Evolutionary conservation across 169 alveolate genomes (phyloP), one percentile per base, ranked within the genome.

Genomic region (Plasmodium berghei): DNA sequence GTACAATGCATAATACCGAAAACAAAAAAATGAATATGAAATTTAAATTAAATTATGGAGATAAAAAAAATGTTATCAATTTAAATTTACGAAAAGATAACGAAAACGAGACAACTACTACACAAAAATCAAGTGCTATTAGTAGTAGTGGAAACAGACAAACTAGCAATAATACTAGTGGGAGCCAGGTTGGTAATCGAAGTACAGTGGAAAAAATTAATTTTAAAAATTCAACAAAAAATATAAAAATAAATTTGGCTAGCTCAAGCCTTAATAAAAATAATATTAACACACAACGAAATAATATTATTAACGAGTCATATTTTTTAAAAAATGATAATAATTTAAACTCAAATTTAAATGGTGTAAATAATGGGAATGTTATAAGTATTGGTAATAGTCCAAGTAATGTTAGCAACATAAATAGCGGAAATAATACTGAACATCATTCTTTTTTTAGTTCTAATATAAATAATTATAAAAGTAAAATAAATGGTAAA

Each of bases 1-100:
- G 34, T 66, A 80, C 64, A 80, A 80, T 80, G 89, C 89, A 80
- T 40, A 71, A 80, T 62, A 12, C 72, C 52, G 90, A 52, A 80
- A 80, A 71, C 56, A 80, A 80, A 80, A 80, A 80, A 54, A 61
- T 66, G 59, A 80, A 52, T 66, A 64, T 80, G 90, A 66, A 80
- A 55, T 74, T 74, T 61, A 74, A 74, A 64, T 66, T 80, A 28
- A 80, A 66, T 46, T 10, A 48, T 61, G 66, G 40, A 34, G 72
- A 80, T 55, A 80, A 64, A 80, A 80, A 67, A 72, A 80, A 55
- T 70, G 49, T 26, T 45, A 48, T 80, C 18, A 80, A 70, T 58
- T 46, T 80, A 54, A 80, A 45, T 54, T 5, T 28, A n/a, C 18
- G 70, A 6, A 64, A 54, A 54, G 55, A 49, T 80, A 80, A 80